These are phyloP conservation scores for Berberis thunbergii DNA, from an alignment of 164 flowering plant genomes.

Conservation along the genomic window DNA sequence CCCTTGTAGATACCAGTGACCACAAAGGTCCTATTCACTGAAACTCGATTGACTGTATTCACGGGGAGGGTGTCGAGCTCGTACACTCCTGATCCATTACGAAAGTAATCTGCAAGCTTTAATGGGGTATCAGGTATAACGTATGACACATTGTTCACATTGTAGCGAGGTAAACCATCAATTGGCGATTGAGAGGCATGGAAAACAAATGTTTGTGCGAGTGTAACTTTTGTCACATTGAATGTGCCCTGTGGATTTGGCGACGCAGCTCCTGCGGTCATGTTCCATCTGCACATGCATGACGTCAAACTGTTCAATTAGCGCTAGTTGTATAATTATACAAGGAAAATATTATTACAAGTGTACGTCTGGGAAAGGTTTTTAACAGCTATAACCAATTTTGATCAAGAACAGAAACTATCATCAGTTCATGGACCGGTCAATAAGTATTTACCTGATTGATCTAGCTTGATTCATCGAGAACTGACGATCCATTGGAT, in stretches of 20 bases:
- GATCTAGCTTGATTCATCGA: slow-evolving; percentile 57
- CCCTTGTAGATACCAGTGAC: slow-evolving; percentile 45
- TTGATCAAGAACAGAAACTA: too few species aligned
- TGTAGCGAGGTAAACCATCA: slow-evolving; percentile 14
- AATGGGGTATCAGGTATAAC: slow-evolving; percentile 37
- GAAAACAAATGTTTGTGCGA: slow-evolving; percentile 42
- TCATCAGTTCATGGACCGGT: too few species aligned
- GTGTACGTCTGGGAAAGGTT: too few species aligned
- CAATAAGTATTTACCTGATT: slow-evolving; percentile 30
- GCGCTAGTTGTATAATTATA: too few species aligned
- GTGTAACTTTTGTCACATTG: slow-evolving; percentile 40
- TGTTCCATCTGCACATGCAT: slow-evolving; percentile 4
- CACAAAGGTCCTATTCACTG: slow-evolving; percentile 32
- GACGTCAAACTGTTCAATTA: too few species aligned
- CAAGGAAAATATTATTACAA: too few species aligned
- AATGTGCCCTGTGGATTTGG: slow-evolving; percentile 78
- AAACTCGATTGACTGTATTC: slow-evolving; percentile 10
- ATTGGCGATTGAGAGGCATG: slow-evolving; percentile 19
- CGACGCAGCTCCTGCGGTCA: slow-evolving; percentile 58
- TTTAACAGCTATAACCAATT: too few species aligned
- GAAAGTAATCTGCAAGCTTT: slow-evolving; percentile 48
- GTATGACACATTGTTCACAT: slow-evolving; percentile 50
- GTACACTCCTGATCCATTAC: slow-evolving; percentile 44
- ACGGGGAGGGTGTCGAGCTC: slow-evolving; percentile 38
- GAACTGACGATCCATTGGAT: slow-evolving; percentile 35